Evolutionary conservation across 2,329 filamentous ascomycete species (phyloP).

Genomic region (Capronia coronata): DNA sequence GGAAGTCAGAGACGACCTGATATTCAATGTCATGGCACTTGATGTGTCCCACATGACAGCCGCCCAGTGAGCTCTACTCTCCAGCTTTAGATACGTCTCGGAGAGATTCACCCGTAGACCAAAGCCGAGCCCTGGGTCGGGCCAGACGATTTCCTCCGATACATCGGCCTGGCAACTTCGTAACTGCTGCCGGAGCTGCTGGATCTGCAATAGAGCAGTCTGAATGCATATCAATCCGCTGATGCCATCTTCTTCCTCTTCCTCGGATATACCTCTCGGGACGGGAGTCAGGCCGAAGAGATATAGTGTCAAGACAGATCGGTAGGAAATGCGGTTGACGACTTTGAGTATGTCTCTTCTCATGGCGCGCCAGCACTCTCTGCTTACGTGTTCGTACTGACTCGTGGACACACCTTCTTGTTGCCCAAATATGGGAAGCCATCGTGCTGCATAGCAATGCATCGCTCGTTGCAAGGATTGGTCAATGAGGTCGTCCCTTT

Average conservation of each 20-base stretch:
- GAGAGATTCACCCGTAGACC: conserved; percentile 3
- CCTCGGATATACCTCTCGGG: conserved; percentile 36
- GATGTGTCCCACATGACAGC: conserved; percentile 41
- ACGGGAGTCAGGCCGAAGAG: conserved; percentile 39
- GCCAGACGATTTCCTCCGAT: not conserved
- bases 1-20: conserved; percentile 36
- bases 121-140: conserved; percentile 17
- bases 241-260: conserved; percentile 38
- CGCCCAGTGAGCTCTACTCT: conserved; percentile 39
- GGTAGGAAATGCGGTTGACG: conserved; percentile 39
- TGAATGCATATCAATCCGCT: conserved; percentile 38
- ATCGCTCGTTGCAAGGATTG: conserved; percentile 27
- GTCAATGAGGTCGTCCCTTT: conserved; percentile 25
- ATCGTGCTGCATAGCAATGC: conserved; percentile 29
- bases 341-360: conserved; percentile 38
- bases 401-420: not conserved
- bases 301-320: conserved; percentile 37
- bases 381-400: conserved; percentile 20
- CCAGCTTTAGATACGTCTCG: conserved; percentile 33
- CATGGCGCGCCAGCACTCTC: conserved; percentile 34
- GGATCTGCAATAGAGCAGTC: conserved; percentile 38
- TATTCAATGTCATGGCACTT: conserved; percentile 38
- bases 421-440: conserved; percentile 24
- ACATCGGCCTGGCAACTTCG: conserved; percentile 38
- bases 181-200: conserved; percentile 36